phyloP scores from a whole-genome alignment of 306 rosid species.

The Trichosanthes cucumerina region DNA sequence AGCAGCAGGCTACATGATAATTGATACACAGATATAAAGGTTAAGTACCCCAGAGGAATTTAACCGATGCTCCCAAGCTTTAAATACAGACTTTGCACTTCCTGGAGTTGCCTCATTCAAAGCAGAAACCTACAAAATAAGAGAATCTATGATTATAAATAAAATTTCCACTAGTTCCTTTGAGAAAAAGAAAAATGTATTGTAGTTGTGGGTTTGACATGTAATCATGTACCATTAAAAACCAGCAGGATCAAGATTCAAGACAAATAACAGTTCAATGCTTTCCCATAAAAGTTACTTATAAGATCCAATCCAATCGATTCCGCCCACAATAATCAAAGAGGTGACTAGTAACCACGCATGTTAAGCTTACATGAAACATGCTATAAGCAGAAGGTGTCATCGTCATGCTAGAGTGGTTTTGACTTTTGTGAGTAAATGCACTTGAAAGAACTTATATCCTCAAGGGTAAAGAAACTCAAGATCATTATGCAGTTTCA shows the following conservation, averaged over 20 bases:
- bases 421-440: neutral
- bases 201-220: neutral
- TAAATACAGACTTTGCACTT: slow-evolving; percentile 76
- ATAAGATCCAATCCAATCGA: neutral
- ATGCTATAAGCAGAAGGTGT: neutral
- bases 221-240: neutral
- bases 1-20: neutral
- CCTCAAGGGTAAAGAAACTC: neutral
- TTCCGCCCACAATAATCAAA: neutral
- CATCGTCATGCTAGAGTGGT: neutral
- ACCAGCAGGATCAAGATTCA: neutral
- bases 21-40: neutral
- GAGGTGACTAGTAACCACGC: neutral
- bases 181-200: neutral
- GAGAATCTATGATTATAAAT: neutral
- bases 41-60: slow-evolving; percentile 56
- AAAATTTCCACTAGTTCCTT: neutral
- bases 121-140: slow-evolving; percentile 58
- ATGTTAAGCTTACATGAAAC: neutral
- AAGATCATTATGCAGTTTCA: neutral
- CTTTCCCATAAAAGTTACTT: neutral
- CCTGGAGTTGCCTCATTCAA: slow-evolving; percentile 81
- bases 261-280: neutral
- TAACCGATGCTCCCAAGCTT: slow-evolving; percentile 91
- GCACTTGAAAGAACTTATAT: neutral